Base-by-base conservation (phyloP, 2,329 filamentous ascomycete genomes). In the Fusarium floridanum region DNA sequence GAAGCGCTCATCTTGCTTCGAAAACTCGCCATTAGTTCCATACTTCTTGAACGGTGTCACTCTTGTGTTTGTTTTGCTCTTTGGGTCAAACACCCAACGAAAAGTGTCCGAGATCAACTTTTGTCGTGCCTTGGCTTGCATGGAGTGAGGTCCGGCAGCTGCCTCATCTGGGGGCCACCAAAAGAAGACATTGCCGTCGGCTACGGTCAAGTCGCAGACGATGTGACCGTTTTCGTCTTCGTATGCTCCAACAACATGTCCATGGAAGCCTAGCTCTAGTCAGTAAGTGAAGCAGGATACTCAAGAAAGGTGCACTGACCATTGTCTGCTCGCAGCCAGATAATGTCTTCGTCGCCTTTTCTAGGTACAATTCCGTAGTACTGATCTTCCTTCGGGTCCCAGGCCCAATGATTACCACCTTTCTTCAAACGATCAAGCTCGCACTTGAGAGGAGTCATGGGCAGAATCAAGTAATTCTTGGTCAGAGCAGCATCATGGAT, bases 241-340 rank as follows among this genome's bases (percentile, higher is more conserved):
- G 24, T 72, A 72, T 1, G 64, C 66, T 1, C 70, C 70, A 2
- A 61, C 70, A n/a, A 72, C 66, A 29, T 72, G 70, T 0, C 70
- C 70, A 4, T 72, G 70, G 10, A 72, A 72, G 7, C 69, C 70
- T 67, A n/a, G n/a, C n/a, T n/a, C n/a, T n/a, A n/a, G n/a, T n/a
- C n/a, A n/a, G n/a, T n/a, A n/a, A n/a, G n/a, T n/a, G n/a, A n/a
- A n/a, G n/a, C n/a, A n/a, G n/a, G n/a, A n/a, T n/a, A n/a, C n/a
- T n/a, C n/a, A n/a, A n/a, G n/a, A n/a, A n/a, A n/a, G n/a, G n/a
- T n/a, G n/a, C n/a, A n/a, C n/a, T n/a, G n/a, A 70, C 68, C 68
- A 14, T 71, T 70, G 0, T 71, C 67, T 5, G 68, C 68, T 17
- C 56, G 29, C 5, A 71, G 39, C 68, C 62, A 71, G 1, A 68